Percentiles rank a stretch among this genome's conserved stretches.
Evolutionary conservation across 768 basidiomycete species (phyloP).

Genomic region (Panaeolus cyanescens): DNA sequence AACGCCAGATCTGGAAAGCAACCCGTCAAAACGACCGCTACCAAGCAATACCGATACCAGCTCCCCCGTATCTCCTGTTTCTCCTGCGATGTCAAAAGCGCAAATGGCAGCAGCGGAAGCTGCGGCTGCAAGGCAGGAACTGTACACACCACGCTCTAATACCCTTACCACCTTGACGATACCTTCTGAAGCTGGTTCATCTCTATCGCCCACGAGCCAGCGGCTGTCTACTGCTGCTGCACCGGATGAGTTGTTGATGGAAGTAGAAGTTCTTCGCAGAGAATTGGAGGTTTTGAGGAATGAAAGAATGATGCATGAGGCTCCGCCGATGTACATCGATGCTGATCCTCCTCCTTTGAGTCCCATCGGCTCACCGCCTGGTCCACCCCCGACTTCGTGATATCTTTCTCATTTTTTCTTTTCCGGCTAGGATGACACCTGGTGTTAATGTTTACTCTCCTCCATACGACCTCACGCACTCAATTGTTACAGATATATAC

Average conservation of each 20-base stretch:
- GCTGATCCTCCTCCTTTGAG: background rate
- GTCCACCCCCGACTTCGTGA: background rate
- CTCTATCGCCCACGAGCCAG: background rate
- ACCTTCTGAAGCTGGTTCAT: slow-evolving; percentile 4
- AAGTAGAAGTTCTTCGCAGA: slow-evolving; percentile 10
- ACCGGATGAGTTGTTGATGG: background rate
- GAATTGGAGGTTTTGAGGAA: slow-evolving; percentile 8
- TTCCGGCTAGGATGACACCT: background rate
- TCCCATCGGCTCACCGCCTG: background rate
- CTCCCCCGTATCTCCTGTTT: background rate
- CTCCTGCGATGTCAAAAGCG: background rate
- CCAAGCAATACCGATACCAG: background rate
- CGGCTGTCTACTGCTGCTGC: background rate
- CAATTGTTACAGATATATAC: background rate
- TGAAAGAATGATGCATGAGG: slow-evolving; percentile 4
- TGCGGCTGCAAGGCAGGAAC: background rate
- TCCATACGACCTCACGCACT: background rate
- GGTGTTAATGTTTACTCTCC: no score
- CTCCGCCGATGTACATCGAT: slow-evolving; percentile 4
- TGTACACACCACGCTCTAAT: slow-evolving; percentile 1
- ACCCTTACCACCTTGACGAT: slow-evolving; percentile 3
- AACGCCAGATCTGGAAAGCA: slow-evolving; percentile 1
- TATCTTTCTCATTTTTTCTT: background rate
- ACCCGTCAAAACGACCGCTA: background rate
- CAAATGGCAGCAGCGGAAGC: slow-evolving; percentile 3